Conservation (phyloP, 345 rosid genomes). For the Eutrema yunnanense region DNA sequence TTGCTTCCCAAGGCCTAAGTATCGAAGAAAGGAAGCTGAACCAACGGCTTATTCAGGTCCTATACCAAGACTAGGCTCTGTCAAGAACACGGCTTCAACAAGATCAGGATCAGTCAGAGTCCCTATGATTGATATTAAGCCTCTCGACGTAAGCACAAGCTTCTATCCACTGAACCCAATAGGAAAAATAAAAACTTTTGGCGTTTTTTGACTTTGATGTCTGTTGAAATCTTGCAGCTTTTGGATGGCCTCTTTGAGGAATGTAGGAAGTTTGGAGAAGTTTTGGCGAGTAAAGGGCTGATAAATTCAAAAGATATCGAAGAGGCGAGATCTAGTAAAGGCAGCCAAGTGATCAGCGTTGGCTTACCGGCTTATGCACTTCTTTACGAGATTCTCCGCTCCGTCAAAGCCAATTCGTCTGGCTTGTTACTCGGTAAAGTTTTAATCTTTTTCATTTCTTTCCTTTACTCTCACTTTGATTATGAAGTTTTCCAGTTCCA, state of each 20-base stretch:
- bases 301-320: slow-evolving; percentile 72
- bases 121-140: slow-evolving; percentile 60
- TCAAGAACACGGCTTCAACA: slow-evolving; percentile 37
- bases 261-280: slow-evolving; percentile 56
- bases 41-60: slow-evolving; percentile 38
- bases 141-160: slow-evolving; percentile 54
- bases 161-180: background rate
- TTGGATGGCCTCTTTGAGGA: slow-evolving; percentile 53
- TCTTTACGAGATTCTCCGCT: slow-evolving; percentile 52
- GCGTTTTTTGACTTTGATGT: background rate
- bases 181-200: background rate
- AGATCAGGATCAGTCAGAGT: slow-evolving; percentile 46
- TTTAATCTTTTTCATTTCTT: background rate
- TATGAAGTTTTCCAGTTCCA: background rate
- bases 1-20: slow-evolving; percentile 81
- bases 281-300: slow-evolving; percentile 59
- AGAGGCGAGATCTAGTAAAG: slow-evolving; percentile 55
- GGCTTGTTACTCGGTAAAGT: slow-evolving; percentile 71
- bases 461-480: background rate
- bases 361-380: slow-evolving; percentile 88
- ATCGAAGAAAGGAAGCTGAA: slow-evolving; percentile 27
- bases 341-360: slow-evolving; percentile 59
- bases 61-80: slow-evolving; percentile 44
- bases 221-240: slow-evolving; percentile 41
- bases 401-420: slow-evolving; percentile 48